These are phyloP conservation scores for Scorias spongiosa DNA, from an alignment of 2,329 filamentous ascomycete species.

Conservation along the genomic window DNA sequence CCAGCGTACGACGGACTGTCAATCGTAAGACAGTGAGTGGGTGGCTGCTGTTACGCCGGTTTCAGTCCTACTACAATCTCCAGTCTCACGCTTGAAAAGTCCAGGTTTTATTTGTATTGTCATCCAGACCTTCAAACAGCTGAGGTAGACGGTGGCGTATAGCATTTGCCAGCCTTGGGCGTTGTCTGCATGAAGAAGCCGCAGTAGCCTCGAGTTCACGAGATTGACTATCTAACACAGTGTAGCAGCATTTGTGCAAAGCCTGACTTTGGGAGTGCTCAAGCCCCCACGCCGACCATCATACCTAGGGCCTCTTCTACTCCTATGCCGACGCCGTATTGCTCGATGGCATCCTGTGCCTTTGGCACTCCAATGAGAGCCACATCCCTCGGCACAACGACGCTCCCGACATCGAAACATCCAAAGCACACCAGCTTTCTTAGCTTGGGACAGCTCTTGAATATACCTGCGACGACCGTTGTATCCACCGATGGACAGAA, in stretches of 20 bases:
- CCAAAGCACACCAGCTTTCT: constrained; percentile 45
- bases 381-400: constrained; percentile 41
- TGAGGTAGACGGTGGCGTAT: too few species aligned
- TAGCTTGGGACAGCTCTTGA: constrained; percentile 31
- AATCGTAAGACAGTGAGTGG: too few species aligned
- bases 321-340: constrained; percentile 27
- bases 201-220: too few species aligned
- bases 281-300: constrained; percentile 14
- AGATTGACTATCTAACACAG: not conserved
- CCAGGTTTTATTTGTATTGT: too few species aligned
- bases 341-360: constrained; percentile 41
- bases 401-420: constrained; percentile 44
- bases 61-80: too few species aligned
- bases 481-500: constrained; percentile 42
- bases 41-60: too few species aligned
- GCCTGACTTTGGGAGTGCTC: not conserved
- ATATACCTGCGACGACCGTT: constrained; percentile 38
- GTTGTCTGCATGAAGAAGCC: too few species aligned
- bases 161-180: too few species aligned
- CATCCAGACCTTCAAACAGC: too few species aligned
- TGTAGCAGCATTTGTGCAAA: not conserved
- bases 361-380: constrained; percentile 45
- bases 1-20: too few species aligned
- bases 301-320: constrained; percentile 20
- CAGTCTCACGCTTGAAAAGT: too few species aligned